phyloP scores from a whole-genome alignment of 2,329 filamentous ascomycete genomes.

The Periconia digitata region DNA sequence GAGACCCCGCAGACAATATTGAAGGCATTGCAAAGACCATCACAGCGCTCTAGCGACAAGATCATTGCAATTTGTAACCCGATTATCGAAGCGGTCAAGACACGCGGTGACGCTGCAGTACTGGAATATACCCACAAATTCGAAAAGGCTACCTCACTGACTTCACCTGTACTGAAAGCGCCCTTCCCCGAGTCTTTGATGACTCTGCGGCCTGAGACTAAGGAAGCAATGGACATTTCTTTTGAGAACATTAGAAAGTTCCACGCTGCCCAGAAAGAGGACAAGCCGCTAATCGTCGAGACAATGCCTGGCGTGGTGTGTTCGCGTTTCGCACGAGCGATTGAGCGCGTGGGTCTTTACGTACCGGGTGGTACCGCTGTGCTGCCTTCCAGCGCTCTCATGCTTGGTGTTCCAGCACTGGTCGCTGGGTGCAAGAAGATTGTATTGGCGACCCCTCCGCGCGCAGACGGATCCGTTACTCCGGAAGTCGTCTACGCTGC shows the following conservation, averaged over 20 bases:
- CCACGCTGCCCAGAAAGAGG: slow-evolving; percentile 86
- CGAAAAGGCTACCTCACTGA: slow-evolving; percentile 90
- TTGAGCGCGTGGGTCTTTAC: slow-evolving; percentile 95
- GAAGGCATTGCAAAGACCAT: slow-evolving; percentile 80
- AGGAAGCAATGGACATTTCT: slow-evolving; percentile 87
- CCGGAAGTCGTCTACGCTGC: slow-evolving; percentile 97
- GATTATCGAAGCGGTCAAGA: slow-evolving; percentile 85
- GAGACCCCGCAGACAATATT: slow-evolving; percentile 67
- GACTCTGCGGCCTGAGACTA: slow-evolving; percentile 80
- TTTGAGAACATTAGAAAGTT: slow-evolving; percentile 95
- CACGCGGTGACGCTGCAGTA: slow-evolving; percentile 82
- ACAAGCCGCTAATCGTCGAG: slow-evolving; percentile 80
- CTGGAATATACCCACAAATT: slow-evolving; percentile 97
- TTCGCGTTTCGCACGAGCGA: slow-evolving; percentile 87
- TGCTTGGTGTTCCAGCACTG: slow-evolving; percentile 97
- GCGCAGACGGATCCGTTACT: slow-evolving; percentile 84
- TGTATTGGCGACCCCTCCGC: slow-evolving; percentile 87
- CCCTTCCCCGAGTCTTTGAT: slow-evolving; percentile 86
- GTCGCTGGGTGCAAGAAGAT: slow-evolving; percentile 96
- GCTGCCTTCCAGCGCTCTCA: slow-evolving; percentile 93
- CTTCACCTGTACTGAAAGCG: slow-evolving; percentile 83
- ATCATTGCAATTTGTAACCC: slow-evolving; percentile 90
- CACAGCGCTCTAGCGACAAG: slow-evolving; percentile 90
- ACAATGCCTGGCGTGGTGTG: slow-evolving; percentile 98
- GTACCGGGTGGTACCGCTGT: slow-evolving; percentile 95